phyloP scores from a whole-genome alignment of 345 rosid genomes.

The Populus pruinosa region DNA sequence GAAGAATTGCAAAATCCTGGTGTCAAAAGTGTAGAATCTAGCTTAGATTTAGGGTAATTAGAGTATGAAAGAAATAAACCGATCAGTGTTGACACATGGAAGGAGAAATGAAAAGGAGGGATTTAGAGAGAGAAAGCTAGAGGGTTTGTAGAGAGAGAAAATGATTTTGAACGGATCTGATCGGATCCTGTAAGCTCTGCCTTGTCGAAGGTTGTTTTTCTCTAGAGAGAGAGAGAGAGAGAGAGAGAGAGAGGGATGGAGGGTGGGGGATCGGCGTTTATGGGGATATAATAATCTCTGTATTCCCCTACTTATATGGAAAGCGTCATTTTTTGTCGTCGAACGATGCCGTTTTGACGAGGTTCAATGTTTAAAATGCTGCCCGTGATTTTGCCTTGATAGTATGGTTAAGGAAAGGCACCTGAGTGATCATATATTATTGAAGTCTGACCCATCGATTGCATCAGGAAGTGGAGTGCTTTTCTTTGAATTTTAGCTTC shows the following conservation, averaged over 20 bases:
- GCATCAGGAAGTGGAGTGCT: too few species aligned
- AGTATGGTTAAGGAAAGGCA: too few species aligned
- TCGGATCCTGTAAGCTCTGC: slow-evolving; percentile 33
- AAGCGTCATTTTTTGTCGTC: too few species aligned
- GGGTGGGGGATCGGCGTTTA: slow-evolving; percentile 20
- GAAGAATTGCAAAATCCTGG: slow-evolving; percentile 7
- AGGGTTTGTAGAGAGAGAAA: not conserved
- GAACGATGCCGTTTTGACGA: too few species aligned
- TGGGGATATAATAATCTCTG: slow-evolving; percentile 1
- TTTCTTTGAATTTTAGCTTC: too few species aligned
- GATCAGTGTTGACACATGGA: not conserved
- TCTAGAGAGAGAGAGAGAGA: not conserved
- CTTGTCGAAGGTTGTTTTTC: not conserved
- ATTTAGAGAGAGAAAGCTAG: not conserved
- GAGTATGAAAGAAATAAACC: slow-evolving; percentile 1
- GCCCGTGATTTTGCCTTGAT: too few species aligned
- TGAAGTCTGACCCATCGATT: too few species aligned
- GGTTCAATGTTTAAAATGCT: too few species aligned
- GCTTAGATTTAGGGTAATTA: not conserved
- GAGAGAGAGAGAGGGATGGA: not conserved
- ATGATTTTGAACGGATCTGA: slow-evolving; percentile 33
- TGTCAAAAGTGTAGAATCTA: not conserved
- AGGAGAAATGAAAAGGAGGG: not conserved
- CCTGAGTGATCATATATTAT: too few species aligned
- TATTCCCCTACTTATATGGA: not conserved